A percentile compares a stretch with the other conserved stretches of the same genome.
Evolutionary conservation across 805 yeast species (phyloP).

Genomic region (Wickerhamiella bombiphila): DNA sequence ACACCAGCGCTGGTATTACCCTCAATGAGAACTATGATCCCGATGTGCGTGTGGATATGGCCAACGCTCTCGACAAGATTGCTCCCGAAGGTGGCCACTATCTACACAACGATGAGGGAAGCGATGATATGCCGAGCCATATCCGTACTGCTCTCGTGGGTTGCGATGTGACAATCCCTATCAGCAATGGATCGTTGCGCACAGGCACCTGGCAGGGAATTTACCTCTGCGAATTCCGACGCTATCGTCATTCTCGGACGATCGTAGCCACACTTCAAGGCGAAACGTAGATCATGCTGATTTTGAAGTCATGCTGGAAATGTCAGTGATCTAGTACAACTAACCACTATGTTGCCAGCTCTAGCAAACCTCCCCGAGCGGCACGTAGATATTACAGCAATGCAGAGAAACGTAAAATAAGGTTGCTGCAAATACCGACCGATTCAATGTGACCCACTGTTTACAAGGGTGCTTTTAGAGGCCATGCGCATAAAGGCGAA

Average conservation of each 20-base stretch:
- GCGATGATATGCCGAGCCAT: slow-evolving; percentile 80
- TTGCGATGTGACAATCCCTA: slow-evolving; percentile 51
- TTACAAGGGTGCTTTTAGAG: too few relatives aligned
- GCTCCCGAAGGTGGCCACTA: slow-evolving; percentile 52
- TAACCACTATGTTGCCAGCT: too few relatives aligned
- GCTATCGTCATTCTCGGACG: slow-evolving; percentile 45
- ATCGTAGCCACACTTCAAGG: slow-evolving; percentile 68
- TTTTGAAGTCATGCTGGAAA: too few relatives aligned
- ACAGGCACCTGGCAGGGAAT: slow-evolving; percentile 83
- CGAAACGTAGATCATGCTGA: too few relatives aligned
- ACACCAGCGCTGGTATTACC: slow-evolving; percentile 66
- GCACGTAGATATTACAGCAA: too few relatives aligned
- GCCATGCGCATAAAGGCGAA: too few relatives aligned
- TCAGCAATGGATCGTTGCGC: slow-evolving; percentile 48
- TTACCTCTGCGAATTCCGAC: slow-evolving; percentile 60
- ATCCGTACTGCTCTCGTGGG: slow-evolving; percentile 49
- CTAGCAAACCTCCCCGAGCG: too few relatives aligned
- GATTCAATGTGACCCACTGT: too few relatives aligned
- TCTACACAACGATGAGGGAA: slow-evolving; percentile 54
- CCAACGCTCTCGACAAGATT: slow-evolving; percentile 42
- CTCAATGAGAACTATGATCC: slow-evolving; percentile 71
- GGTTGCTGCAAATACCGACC: too few relatives aligned
- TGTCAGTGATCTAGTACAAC: too few relatives aligned
- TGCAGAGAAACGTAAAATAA: too few relatives aligned
- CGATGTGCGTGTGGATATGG: slow-evolving; percentile 60